phyloP scores from a whole-genome alignment of 495 filamentous ascomycete genomes.

The Trichoderma erinaceum region DNA sequence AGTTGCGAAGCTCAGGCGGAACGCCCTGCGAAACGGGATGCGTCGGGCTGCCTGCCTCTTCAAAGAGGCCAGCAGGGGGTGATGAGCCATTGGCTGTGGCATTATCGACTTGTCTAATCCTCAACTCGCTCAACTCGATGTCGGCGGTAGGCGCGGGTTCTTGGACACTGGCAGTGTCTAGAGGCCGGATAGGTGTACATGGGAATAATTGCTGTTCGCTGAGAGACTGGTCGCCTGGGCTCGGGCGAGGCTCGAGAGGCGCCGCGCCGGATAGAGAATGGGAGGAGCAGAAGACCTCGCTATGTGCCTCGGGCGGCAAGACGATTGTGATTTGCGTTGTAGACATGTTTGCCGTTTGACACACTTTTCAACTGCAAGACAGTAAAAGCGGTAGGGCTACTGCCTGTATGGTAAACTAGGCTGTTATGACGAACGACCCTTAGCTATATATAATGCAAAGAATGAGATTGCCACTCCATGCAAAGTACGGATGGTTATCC shows the following conservation, averaged over 20 bases:
- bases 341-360: background rate
- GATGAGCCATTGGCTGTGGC: background rate
- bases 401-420: too few relatives aligned
- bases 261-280: too few relatives aligned
- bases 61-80: background rate
- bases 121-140: background rate
- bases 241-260: background rate
- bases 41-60: constrained; percentile 2
- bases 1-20: constrained; percentile 32
- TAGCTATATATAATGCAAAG: too few relatives aligned
- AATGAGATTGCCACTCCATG: too few relatives aligned
- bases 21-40: constrained; percentile 26
- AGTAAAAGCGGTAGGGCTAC: too few relatives aligned
- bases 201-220: background rate
- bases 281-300: background rate
- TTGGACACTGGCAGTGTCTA: background rate
- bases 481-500: too few relatives aligned
- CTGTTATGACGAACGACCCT: too few relatives aligned
- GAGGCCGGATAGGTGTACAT: background rate
- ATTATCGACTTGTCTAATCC: background rate
- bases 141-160: background rate
- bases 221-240: background rate
- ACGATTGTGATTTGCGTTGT: background rate
- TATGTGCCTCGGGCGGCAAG: background rate
- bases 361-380: too few relatives aligned